phyloP scores from a whole-genome alignment of 208 protist species.

The Trypanosoma lewisi region DNA sequence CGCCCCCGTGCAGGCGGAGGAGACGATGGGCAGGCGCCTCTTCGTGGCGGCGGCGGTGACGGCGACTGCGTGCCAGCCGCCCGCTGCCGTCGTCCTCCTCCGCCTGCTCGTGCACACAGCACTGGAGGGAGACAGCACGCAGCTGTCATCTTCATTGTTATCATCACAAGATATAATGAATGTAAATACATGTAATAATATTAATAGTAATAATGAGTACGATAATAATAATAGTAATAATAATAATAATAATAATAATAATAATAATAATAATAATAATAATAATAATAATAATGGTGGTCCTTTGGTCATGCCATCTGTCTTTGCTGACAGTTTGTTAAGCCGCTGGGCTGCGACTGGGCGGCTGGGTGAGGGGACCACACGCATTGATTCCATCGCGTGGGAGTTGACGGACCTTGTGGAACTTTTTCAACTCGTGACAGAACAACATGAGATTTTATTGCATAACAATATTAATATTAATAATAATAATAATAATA shows the following conservation, averaged over 20 bases:
- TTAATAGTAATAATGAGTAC: no score
- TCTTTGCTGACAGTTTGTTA: not conserved
- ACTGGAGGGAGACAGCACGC: constrained; percentile 5
- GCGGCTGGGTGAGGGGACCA: not conserved
- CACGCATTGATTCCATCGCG: not conserved
- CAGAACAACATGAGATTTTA: constrained; percentile 1
- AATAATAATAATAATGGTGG: not conserved
- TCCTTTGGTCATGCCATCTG: not conserved
- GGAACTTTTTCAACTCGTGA: constrained; percentile 33
- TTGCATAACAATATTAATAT: no score
- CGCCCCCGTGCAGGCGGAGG: constrained; percentile 34
- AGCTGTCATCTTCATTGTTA: no score
- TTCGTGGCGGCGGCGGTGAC: constrained; percentile 31
- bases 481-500: no score
- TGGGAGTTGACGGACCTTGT: constrained; percentile 42
- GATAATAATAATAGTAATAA: not conserved
- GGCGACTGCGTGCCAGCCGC: constrained; percentile 34
- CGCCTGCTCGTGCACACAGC: constrained; percentile 32
- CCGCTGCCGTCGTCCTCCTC: constrained; percentile 26
- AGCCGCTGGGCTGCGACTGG: constrained; percentile 25
- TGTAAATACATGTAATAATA: not conserved
- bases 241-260: not conserved
- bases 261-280: not conserved
- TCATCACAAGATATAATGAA: not conserved
- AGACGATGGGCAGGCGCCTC: constrained; percentile 22